Percentiles rank a stretch among this genome's conserved stretches.
Conservation (phyloP, 2,329 filamentous ascomycete species). For the Rugonectria rugulosa region DNA sequence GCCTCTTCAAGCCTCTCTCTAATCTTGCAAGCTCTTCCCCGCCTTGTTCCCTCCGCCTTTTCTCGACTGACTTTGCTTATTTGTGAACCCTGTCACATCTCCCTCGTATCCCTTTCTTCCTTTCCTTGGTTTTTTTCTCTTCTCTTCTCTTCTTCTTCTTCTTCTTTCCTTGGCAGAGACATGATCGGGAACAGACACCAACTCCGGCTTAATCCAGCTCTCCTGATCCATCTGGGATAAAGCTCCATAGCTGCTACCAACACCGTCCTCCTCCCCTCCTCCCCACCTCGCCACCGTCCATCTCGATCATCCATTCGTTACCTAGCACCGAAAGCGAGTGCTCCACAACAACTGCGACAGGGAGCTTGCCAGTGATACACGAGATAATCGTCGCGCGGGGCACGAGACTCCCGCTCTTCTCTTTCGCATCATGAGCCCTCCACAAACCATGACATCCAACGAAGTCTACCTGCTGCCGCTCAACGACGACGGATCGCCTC, state of each 20-base stretch:
- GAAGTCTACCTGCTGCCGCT: slow-evolving; percentile 89
- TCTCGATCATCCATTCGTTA: too few relatives aligned
- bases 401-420: slow-evolving; percentile 40
- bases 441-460: slow-evolving; percentile 67
- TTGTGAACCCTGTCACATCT: background rate
- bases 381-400: slow-evolving; percentile 36
- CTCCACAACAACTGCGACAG: slow-evolving; percentile 35
- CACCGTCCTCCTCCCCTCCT: too few relatives aligned
- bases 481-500: slow-evolving; percentile 91
- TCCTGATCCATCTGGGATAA: slow-evolving; percentile 1
- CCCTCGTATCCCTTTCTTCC: background rate
- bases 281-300: background rate
- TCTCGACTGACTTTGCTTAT: background rate
- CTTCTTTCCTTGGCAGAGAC: background rate
- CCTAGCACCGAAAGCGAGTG: slow-evolving; percentile 19
- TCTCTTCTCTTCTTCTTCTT: background rate
- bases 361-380: slow-evolving; percentile 23
- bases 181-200: background rate
- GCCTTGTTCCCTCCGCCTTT: background rate
- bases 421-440: slow-evolving; percentile 60
- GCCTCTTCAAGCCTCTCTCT: slow-evolving; percentile 8
- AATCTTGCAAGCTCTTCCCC: background rate
- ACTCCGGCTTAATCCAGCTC: slow-evolving; percentile 1
- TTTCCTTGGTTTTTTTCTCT: background rate
- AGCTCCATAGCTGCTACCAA: too few relatives aligned